A percentile compares a stretch with the other conserved stretches of the same genome.
Evolutionary conservation across 2,329 filamentous ascomycete genomes (phyloP).

Genomic region (Fusarium xylarioides): DNA sequence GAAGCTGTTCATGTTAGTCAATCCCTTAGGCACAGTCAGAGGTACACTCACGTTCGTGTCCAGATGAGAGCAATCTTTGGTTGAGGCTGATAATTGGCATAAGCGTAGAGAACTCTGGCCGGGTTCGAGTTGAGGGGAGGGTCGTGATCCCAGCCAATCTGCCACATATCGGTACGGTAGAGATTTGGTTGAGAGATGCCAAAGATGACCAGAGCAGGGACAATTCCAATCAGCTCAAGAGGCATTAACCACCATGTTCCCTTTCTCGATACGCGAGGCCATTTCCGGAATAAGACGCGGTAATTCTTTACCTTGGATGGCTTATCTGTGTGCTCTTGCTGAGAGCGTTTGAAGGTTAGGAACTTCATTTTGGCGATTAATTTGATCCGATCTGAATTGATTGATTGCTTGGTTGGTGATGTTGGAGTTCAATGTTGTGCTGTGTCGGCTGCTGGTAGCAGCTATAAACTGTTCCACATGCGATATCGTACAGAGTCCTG

Average conservation of each 20-base stretch:
- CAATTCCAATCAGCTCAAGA: conserved; percentile 70
- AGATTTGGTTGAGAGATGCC: conserved; percentile 77
- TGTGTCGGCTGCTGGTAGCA: conserved; percentile 35
- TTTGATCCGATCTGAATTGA: background rate
- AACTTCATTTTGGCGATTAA: conserved; percentile 38
- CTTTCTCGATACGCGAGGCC: conserved; percentile 60
- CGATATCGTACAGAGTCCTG: conserved; percentile 1
- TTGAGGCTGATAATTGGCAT: conserved; percentile 73
- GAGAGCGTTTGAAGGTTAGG: conserved; percentile 20
- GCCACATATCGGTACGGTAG: conserved; percentile 77
- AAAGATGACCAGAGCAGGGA: conserved; percentile 74
- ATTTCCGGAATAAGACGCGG: conserved; percentile 66
- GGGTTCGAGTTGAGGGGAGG: conserved; percentile 75
- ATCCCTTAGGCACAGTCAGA: background rate
- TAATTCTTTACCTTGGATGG: conserved; percentile 48
- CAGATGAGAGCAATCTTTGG: conserved; percentile 74
- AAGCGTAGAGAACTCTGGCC: conserved; percentile 73
- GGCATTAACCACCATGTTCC: conserved; percentile 71
- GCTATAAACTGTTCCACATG: conserved; percentile 35
- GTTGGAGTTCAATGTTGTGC: background rate
- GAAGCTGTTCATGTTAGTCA: conserved; percentile 58
- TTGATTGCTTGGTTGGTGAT: background rate
- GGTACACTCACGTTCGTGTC: conserved; percentile 71
- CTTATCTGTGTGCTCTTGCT: conserved; percentile 25
- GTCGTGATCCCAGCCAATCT: conserved; percentile 72